A percentile compares a stretch with the other conserved stretches of the same genome.
phyloP scores from a whole-genome alignment of 2,329 filamentous ascomycete genomes.

The Paramyrothecium roridum region DNA sequence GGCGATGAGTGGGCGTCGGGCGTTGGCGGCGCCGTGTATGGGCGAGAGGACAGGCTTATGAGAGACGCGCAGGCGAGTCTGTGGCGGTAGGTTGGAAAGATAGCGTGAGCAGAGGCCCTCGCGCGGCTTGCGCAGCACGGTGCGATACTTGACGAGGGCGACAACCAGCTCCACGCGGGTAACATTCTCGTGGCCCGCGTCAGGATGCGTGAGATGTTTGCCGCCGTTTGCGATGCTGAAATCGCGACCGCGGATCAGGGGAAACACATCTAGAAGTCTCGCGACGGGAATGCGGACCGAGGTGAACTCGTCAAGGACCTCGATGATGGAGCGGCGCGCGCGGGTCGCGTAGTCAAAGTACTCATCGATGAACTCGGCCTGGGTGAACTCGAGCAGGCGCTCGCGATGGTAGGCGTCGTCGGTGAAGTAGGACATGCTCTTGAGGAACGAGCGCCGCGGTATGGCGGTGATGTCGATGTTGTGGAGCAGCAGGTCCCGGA shows the following conservation, averaged over 20 bases:
- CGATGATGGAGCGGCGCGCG: conserved; percentile 83
- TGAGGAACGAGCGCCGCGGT: conserved; percentile 83
- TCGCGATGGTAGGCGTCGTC: conserved; percentile 70
- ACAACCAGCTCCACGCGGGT: conserved; percentile 69
- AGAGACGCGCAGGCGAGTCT: conserved; percentile 59
- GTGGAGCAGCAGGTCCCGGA: conserved; percentile 74
- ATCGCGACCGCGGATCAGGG: conserved; percentile 79
- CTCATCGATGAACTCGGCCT: conserved; percentile 79
- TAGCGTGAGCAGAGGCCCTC: conserved; percentile 91
- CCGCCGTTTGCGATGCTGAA: conserved; percentile 88
- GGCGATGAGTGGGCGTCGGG: conserved; percentile 62
- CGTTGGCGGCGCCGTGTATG: conserved; percentile 33
- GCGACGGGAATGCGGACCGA: conserved; percentile 78
- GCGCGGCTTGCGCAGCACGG: conserved; percentile 78
- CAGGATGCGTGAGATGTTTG: conserved; percentile 25
- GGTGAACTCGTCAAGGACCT: conserved; percentile 88
- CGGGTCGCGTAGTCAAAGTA: conserved; percentile 95
- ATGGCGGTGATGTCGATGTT: conserved; percentile 89
- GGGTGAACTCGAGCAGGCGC: conserved; percentile 78
- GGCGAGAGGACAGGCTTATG: conserved; percentile 45
- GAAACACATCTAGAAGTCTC: conserved; percentile 70
- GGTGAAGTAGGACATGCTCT: conserved; percentile 73
- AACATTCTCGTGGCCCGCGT: conserved; percentile 12
- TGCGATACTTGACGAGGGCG: conserved; percentile 88
- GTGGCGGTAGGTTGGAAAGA: conserved; percentile 60